Percentiles rank a stretch among this genome's conserved stretches.
phyloP scores from a whole-genome alignment of 139 green algal genomes.

The Spirogloea muscicola region DNA sequence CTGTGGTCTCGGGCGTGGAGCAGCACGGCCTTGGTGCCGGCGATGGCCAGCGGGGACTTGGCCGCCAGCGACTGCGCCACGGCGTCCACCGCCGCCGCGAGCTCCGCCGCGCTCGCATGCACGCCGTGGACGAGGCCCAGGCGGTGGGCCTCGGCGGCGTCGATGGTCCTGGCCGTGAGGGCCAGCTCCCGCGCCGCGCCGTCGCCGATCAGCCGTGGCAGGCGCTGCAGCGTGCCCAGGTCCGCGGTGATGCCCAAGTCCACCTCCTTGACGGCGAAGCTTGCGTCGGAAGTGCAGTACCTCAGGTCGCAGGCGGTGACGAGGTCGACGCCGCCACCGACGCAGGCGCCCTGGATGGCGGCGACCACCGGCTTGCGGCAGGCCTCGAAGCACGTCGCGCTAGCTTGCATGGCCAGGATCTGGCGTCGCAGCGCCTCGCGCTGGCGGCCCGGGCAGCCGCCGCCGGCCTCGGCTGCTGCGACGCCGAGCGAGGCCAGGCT shows the following conservation, averaged over 20 bases:
- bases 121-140: slow-evolving; percentile 39
- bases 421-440: slow-evolving; percentile 9
- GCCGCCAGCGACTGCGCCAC: slow-evolving; percentile 17
- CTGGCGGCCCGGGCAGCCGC: slow-evolving; percentile 7
- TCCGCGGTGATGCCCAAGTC: slow-evolving; percentile 85
- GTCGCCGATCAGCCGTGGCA: slow-evolving; percentile 78
- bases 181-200: slow-evolving; percentile 68
- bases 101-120: background rate
- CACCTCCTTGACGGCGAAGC: slow-evolving; percentile 90
- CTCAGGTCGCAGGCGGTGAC: slow-evolving; percentile 79
- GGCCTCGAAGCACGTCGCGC: slow-evolving; percentile 62
- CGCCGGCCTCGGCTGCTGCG: background rate
- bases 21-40: slow-evolving; percentile 77
- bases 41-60: slow-evolving; percentile 44
- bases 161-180: slow-evolving; percentile 62
- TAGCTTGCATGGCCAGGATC: slow-evolving; percentile 48
- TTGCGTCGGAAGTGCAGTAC: slow-evolving; percentile 60
- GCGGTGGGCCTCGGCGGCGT: slow-evolving; percentile 30
- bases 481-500: slow-evolving; percentile 23
- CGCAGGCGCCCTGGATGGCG: slow-evolving; percentile 65
- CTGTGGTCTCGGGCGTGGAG: slow-evolving; percentile 36
- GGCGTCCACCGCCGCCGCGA: slow-evolving; percentile 2
- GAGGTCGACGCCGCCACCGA: slow-evolving; percentile 84
- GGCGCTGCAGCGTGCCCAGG: slow-evolving; percentile 81
- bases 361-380: slow-evolving; percentile 63